These are phyloP conservation scores for Lactifluus hygrophoroides DNA, from an alignment of 768 basidiomycete genomes.

Conservation along the genomic window DNA sequence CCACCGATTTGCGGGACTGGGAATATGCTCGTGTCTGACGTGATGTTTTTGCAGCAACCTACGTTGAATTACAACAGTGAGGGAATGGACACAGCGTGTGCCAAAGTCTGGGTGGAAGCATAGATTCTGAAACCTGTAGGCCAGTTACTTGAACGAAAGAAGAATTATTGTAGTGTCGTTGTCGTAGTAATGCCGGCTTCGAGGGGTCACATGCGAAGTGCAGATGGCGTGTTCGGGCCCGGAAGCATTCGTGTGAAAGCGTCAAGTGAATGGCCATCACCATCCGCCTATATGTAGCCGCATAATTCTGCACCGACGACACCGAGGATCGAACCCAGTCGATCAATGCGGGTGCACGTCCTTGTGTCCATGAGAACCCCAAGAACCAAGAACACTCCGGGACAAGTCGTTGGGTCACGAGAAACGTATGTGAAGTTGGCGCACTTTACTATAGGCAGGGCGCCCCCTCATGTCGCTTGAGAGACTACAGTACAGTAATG, in stretches of 20 bases:
- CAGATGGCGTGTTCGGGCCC: too few species aligned
- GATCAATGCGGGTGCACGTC: too few species aligned
- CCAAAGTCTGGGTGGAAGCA: background rate
- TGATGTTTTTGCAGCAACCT: constrained; percentile 3
- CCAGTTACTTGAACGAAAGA: background rate
- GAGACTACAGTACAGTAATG: constrained; percentile 29
- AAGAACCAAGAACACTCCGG: too few species aligned
- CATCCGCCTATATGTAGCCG: too few species aligned
- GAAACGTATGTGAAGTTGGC: too few species aligned
- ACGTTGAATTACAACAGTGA: constrained; percentile 21
- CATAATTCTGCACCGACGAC: too few species aligned
- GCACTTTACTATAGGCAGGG: constrained; percentile 57
- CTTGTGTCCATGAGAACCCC: background rate
- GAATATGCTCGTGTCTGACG: background rate
- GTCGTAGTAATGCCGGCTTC: background rate
- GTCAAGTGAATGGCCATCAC: too few species aligned
- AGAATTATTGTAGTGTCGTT: background rate
- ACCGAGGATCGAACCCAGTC: too few species aligned
- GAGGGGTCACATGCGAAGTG: too few species aligned
- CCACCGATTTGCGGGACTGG: background rate
- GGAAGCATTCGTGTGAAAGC: too few species aligned
- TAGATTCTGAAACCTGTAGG: background rate
- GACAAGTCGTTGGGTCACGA: too few species aligned
- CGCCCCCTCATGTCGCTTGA: constrained; percentile 45
- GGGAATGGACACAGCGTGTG: constrained; percentile 18